Evolutionary conservation across 2,329 filamentous ascomycete species (phyloP), one percentile per base, ranked within the genome.

Genomic region (Exophiala sp.): DNA sequence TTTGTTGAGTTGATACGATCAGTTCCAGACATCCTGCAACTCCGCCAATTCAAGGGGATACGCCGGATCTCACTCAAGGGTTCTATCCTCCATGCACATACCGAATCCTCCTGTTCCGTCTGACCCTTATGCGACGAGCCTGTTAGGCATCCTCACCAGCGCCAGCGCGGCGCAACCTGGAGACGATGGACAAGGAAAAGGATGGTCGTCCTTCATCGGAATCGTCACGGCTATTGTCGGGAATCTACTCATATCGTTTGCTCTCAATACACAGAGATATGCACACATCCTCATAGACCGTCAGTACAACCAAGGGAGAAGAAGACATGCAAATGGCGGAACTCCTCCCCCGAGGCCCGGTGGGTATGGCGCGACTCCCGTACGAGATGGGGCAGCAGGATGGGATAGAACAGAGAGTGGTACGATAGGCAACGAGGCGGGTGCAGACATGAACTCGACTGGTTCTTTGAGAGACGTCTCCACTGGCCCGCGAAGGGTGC

Each of bases 211-310:
- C 21, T 74, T 97, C 46, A 97, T 98, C 64, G 93, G 93, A 61
- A 96, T 98, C 63, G 70, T 91, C 46, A 95, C 90, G 2, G 90
- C 93, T 43, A 94, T 98, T 63, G 78, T 85, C 44, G 93, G 93
- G 48, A 98, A 98, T 63, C 74, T 96, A 27, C 78, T 98, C 46
- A 97, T 98, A 59, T 95, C 91, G 1, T 82, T 98, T 56, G 93
- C 93, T 10, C 80, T 98, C 54, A 98, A 98, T 65, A 91, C 94
- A 43, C 93, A 98, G 69, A 82, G 93, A 58, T 97, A 97, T 66
- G 91, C 93, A 27, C 93, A 98, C 65, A 88, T 93, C 50, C 80
- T 85, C 49, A 77, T 98, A 55, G 82, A 88, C 55, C 78, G 83
- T 60, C 82, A 90, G 65, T 81, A 78, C 59, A 74, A 78, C 39